These are phyloP conservation scores for Plasmopara viticola DNA, from an alignment of 352 stramenopile species.

Conservation along the genomic window DNA sequence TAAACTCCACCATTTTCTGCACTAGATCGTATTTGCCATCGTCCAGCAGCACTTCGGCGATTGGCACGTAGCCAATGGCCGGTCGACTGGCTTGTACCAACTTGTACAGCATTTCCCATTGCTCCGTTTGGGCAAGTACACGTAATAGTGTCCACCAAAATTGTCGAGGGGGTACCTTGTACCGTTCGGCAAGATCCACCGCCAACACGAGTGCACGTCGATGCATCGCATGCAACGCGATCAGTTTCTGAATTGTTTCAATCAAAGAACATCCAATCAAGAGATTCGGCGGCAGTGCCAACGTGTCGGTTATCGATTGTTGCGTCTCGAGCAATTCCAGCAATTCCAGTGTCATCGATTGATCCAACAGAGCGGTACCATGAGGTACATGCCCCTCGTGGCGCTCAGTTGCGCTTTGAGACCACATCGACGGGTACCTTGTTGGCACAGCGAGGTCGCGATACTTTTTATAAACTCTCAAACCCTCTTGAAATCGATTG, in stretches of 20 bases:
- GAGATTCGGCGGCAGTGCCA: conserved; percentile 37
- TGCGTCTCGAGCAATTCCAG: conserved; percentile 41
- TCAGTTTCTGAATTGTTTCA: conserved; percentile 55
- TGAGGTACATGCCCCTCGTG: conserved; percentile 4
- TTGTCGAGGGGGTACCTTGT: conserved; percentile 38
- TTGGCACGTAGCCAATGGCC: conserved; percentile 34
- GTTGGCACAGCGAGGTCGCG: conserved; percentile 2
- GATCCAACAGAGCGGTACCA: conserved; percentile 34
- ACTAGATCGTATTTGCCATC: conserved; percentile 34
- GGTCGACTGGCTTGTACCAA: conserved; percentile 32
- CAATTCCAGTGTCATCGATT: conserved; percentile 44
- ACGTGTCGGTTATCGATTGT: conserved; percentile 27
- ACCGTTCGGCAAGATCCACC: conserved; percentile 37
- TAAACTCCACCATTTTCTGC: conserved; percentile 25
- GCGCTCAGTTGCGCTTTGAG: too few relatives aligned
- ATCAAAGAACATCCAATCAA: conserved; percentile 47
- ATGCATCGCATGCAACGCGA: conserved; percentile 40
- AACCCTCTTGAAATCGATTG: conserved; percentile 33
- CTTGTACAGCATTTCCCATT: conserved; percentile 41
- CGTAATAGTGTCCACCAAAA: conserved; percentile 51
- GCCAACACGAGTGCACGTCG: conserved; percentile 27
- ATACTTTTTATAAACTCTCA: conserved; percentile 24
- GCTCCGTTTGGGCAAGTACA: conserved; percentile 34
- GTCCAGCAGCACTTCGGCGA: conserved; percentile 46
- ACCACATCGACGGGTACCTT: too few relatives aligned